Conservation (phyloP, 495 filamentous ascomycete genomes). For the Tuber umbilicatum region DNA sequence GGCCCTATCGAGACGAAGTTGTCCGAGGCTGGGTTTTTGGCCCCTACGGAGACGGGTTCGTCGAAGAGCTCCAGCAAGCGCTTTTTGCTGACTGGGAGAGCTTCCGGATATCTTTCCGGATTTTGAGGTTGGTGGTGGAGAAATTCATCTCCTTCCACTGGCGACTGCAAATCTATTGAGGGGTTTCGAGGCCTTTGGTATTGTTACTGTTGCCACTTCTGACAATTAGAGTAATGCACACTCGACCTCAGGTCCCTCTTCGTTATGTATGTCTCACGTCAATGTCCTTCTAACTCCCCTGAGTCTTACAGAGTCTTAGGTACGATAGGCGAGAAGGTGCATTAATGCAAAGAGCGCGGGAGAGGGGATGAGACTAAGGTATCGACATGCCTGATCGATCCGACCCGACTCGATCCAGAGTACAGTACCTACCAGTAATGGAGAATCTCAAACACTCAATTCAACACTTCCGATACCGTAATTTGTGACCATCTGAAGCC, state of each 20-base stretch:
- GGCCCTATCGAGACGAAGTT: slow-evolving; percentile 43
- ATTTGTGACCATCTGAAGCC: background rate
- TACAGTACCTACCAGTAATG: background rate
- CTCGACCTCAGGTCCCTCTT: background rate
- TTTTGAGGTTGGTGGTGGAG: slow-evolving; percentile 47
- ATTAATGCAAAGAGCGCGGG: background rate
- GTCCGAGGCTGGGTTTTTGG: background rate
- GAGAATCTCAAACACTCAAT: background rate
- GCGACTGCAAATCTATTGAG: background rate
- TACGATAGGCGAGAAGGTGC: background rate
- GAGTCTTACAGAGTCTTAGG: background rate
- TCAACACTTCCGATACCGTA: background rate
- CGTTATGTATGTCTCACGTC: background rate
- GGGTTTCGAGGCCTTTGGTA: background rate
- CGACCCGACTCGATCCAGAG: background rate
- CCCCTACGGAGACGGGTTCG: slow-evolving; percentile 38
- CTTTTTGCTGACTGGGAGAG: slow-evolving; percentile 40
- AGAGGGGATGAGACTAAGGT: background rate
- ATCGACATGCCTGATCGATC: background rate
- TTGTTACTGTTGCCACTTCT: background rate
- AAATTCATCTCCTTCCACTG: slow-evolving; percentile 22
- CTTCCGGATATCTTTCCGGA: slow-evolving; percentile 43
- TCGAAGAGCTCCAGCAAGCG: slow-evolving; percentile 42
- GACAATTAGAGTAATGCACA: background rate
- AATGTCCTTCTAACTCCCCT: background rate